Conservation (phyloP, 116 monocot species). For the Dioscorea cayenensis region DNA sequence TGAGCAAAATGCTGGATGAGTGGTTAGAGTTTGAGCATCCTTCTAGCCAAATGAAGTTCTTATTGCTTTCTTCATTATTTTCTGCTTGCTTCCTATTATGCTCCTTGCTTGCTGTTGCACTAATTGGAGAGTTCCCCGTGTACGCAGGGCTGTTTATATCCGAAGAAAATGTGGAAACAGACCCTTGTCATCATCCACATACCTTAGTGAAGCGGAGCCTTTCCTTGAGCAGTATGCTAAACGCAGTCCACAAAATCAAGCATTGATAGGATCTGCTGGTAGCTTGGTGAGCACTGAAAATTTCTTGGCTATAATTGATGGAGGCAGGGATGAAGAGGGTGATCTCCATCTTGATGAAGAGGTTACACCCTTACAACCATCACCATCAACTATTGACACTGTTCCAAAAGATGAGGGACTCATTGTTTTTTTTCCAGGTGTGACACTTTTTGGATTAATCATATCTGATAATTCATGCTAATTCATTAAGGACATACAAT, state of each 20-base stretch:
- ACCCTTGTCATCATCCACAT: constrained; percentile 70
- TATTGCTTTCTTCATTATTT: background rate
- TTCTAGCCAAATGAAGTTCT: background rate
- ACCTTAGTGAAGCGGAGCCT: constrained; percentile 91
- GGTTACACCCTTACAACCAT: constrained; percentile 18
- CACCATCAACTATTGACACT: constrained; percentile 19
- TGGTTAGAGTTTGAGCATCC: constrained; percentile 42
- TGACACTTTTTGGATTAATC: background rate
- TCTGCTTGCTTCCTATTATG: background rate
- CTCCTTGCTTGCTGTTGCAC: background rate
- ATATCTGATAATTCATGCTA: no score
- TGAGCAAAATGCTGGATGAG: constrained; percentile 93
- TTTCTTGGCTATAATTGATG: constrained; percentile 70
- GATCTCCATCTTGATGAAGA: constrained; percentile 66
- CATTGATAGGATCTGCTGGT: constrained; percentile 83
- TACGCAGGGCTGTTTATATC: constrained; percentile 88
- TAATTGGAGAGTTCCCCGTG: constrained; percentile 1
- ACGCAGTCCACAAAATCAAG: constrained; percentile 67
- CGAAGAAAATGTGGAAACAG: constrained; percentile 78
- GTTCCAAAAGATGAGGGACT: constrained; percentile 83
- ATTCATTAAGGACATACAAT: no score
- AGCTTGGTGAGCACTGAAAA: constrained; percentile 73
- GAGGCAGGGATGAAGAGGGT: constrained; percentile 88
- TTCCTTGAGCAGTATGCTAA: constrained; percentile 95
- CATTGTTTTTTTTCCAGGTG: constrained; percentile 97